Evolutionary conservation across 2,329 filamentous ascomycete genomes (phyloP).

Genomic region (Cordyceps militaris): DNA sequence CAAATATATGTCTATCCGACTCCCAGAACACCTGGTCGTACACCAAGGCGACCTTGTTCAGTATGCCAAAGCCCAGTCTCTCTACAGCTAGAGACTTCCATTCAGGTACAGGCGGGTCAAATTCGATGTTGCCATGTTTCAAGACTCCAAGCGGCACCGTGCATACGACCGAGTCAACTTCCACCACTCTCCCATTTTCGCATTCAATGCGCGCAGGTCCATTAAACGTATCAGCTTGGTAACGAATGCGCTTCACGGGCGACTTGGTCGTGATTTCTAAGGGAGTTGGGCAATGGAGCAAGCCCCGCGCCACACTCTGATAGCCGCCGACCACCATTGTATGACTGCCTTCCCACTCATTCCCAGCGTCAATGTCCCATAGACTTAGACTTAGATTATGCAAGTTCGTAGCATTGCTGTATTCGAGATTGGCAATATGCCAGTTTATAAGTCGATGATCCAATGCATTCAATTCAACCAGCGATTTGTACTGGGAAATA

Average conservation of each 20-base stretch:
- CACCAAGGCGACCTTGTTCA: constrained; percentile 93
- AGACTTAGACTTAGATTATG: constrained; percentile 79
- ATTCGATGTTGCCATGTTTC: constrained; percentile 74
- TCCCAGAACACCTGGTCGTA: constrained; percentile 93
- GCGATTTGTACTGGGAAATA: constrained; percentile 76
- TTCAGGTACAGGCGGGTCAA: constrained; percentile 79
- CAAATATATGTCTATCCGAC: constrained; percentile 82
- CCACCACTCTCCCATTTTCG: constrained; percentile 66
- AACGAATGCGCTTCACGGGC: constrained; percentile 63
- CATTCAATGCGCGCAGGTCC: constrained; percentile 60
- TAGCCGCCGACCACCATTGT: constrained; percentile 92
- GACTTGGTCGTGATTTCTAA: constrained; percentile 71
- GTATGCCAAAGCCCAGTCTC: constrained; percentile 81
- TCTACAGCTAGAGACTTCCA: constrained; percentile 79
- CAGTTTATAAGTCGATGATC: constrained; percentile 92
- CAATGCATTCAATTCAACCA: constrained; percentile 76
- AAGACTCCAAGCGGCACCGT: constrained; percentile 87
- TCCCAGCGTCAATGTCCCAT: constrained; percentile 96
- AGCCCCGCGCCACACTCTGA: constrained; percentile 81
- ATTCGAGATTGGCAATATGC: constrained; percentile 97
- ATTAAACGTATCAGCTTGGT: constrained; percentile 43
- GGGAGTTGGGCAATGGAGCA: constrained; percentile 68
- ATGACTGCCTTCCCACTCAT: constrained; percentile 94
- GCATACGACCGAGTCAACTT: constrained; percentile 86
- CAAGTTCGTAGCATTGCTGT: constrained; percentile 88